phyloP scores from a whole-genome alignment of 2,329 filamentous ascomycete species.

The Penicillium sp. region DNA sequence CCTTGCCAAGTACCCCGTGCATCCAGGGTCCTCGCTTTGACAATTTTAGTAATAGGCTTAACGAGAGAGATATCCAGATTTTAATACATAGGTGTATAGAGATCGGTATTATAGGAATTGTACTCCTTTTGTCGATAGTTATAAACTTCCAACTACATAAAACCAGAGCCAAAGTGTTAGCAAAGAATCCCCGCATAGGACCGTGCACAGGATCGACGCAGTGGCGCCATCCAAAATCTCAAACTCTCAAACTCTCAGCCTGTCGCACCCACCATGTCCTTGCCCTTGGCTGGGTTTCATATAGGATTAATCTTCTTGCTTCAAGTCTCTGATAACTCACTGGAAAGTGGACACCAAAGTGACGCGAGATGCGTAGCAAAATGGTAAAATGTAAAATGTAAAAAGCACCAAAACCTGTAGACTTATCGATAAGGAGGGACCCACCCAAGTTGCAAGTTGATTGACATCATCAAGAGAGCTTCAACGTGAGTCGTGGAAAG shows the following conservation, averaged over 20 bases:
- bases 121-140: background rate
- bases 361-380: background rate
- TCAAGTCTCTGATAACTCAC: background rate
- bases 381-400: no score
- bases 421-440: background rate
- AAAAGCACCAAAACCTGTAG: no score
- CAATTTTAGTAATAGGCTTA: no score
- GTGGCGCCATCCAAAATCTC: slow-evolving; percentile 6
- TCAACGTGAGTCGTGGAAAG: background rate
- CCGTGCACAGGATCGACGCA: slow-evolving; percentile 14
- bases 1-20: background rate
- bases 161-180: background rate
- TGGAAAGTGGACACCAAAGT: background rate
- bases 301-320: background rate
- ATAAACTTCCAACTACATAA: background rate
- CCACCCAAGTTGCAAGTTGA: background rate
- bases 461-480: background rate
- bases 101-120: background rate
- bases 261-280: background rate
- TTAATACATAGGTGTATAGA: background rate
- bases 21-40: background rate
- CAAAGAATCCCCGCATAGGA: background rate
- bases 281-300: background rate
- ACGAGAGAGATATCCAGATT: no score
- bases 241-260: background rate